These are phyloP conservation scores for Lepidopterella palustris DNA, from an alignment of 495 filamentous ascomycete genomes.

Conservation along the genomic window DNA sequence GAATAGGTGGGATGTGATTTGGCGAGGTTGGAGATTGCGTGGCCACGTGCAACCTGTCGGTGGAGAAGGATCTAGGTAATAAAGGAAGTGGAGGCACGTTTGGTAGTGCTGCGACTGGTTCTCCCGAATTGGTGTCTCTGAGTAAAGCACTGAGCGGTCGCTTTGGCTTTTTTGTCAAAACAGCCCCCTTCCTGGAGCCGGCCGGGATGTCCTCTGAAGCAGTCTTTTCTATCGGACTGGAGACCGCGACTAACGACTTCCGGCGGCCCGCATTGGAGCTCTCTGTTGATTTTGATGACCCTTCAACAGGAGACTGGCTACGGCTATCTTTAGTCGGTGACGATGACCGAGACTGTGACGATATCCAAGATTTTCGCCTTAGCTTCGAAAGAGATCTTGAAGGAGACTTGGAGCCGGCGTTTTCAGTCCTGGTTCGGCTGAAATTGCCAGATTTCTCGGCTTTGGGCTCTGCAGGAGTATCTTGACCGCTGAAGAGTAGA, in stretches of 20 bases:
- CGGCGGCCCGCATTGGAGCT: slow-evolving; percentile 9
- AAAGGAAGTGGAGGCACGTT: slow-evolving; percentile 46
- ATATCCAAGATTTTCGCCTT: slow-evolving; percentile 27
- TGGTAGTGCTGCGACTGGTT: slow-evolving; percentile 28
- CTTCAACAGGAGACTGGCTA: slow-evolving; percentile 6
- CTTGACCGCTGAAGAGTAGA: slow-evolving; percentile 20
- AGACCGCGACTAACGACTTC: slow-evolving; percentile 3
- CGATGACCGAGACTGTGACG: slow-evolving; percentile 17
- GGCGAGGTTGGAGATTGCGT: slow-evolving; percentile 42
- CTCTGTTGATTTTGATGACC: not conserved
- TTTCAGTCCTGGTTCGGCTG: not conserved
- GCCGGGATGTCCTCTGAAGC: slow-evolving; percentile 5
- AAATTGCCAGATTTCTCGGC: slow-evolving; percentile 3
- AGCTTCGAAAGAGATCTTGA: slow-evolving; percentile 21
- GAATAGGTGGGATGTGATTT: slow-evolving; percentile 45
- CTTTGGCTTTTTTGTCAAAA: slow-evolving; percentile 22
- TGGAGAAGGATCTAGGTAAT: slow-evolving; percentile 52
- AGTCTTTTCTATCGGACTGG: slow-evolving; percentile 16
- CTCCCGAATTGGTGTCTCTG: slow-evolving; percentile 8
- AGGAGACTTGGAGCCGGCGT: slow-evolving; percentile 12
- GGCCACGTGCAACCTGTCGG: slow-evolving; percentile 48
- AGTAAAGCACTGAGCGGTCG: slow-evolving; percentile 26
- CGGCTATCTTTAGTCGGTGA: slow-evolving; percentile 15
- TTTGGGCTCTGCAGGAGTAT: slow-evolving; percentile 10
- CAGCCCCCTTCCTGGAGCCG: slow-evolving; percentile 3